Base-by-base conservation (phyloP, 768 basidiomycete genomes). In the Rubroboletus satanas region DNA sequence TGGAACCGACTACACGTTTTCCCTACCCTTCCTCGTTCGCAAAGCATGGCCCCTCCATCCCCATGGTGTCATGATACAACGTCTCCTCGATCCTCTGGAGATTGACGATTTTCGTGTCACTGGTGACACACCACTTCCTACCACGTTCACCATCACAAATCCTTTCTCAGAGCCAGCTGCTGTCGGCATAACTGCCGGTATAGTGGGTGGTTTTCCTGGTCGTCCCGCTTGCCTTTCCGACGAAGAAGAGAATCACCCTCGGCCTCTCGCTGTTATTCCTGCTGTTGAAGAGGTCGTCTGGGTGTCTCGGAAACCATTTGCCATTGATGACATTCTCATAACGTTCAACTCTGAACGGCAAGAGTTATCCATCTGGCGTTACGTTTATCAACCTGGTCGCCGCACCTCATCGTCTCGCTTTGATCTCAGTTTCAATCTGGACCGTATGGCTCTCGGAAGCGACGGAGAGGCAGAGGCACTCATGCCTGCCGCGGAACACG, bases 1-100 rank as follows among this genome's bases (percentile, higher is more conserved):
- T 57, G 90, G 90, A 5, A 63, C 79, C 33, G 85, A 90, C 60
- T 90, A 85, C 63, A 88, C 87, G 1, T 86, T 91, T 66, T 81
- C 87, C 29, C 72, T 93, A 5, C 91, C 91, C 0, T 93, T 93
- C 64, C 80, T 90, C 54, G 87, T 90, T 4, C 78, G 85, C 36
- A 82, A 77, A 56, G 90, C 87, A 1, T 92, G 89, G 90, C 83
- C 90, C 5, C 72, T 90, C 21, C 77, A 76, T 54, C 91, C 91
- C 1, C 85, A 88, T 58, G 91, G 91, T 1, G 79, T 93, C 23
- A 77, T 93, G 73, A 81, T 93, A 41, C 88, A 93, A 62, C 77
- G 91, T 28, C 80, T 82, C 5, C 74, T 90, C 45, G 88, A 89
- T 60, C 75, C 80, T 1, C 73, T 75, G 7, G 90, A 93, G 66